Base-by-base conservation (phyloP, 2,329 filamentous ascomycete species). In the Ophioceras dolichostomum region DNA sequence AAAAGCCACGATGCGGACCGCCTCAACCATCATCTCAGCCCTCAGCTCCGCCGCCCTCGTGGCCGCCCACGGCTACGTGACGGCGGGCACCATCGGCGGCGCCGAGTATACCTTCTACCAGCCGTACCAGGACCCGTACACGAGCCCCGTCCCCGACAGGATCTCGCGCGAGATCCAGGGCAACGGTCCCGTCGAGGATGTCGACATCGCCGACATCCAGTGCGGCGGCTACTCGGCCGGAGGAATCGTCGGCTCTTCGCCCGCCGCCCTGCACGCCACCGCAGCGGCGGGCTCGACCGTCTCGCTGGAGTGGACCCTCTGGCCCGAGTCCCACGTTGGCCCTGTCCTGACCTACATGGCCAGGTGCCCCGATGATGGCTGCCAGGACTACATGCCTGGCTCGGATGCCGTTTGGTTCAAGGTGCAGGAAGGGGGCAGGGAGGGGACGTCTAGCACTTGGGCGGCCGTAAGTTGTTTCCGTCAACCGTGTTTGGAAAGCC, bases 291-390 rank as follows among this genome's bases (percentile, higher is more conserved):
- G 73, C 3, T 67, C 63, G 2, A 61, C 59, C 0, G 67, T 76
- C 26, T 64, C 61, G 9, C 58, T 77, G 3, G 56, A 57, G 38
- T 77, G 73, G 72, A 76, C 71, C 5, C 46, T 64, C 2, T 66
- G 62, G 62, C 61, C 62, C 0, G 61, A 64, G 5, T 64, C 57
- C 4, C 70, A 73, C 41, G 56, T 68, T 21, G 72, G 73, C 0
- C 71, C 72, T 1, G 51, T 67, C 1, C 57, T 76, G 39, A 76
- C 72, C 1, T 76, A 76, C 48, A 73, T 77, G 70, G 73, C 73
- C 4, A 58, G 60, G 22, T 77, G 73, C 51, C 68, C 70, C 0
- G 64, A 67, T 30, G 50, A 55, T 0, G 62, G 69, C 2, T 75
- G 70, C 50, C 61, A 64, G 37, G 54, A 56, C 38, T 74, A 60